phyloP scores from a whole-genome alignment of 2,329 filamentous ascomycete species.

The Aspergillus novofumigatus region DNA sequence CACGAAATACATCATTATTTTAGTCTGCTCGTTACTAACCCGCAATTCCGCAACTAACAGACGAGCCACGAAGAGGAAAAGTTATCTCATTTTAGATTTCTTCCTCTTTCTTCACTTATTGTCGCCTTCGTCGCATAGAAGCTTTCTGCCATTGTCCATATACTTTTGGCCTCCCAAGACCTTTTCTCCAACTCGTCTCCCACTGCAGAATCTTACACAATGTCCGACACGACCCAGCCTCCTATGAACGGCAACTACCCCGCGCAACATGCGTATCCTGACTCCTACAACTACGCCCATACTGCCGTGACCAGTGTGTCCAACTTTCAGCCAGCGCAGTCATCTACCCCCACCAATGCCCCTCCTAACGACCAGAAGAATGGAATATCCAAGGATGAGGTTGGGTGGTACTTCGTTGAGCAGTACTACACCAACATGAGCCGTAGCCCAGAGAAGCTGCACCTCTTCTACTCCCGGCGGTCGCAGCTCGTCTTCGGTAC shows the following conservation, averaged over 20 bases:
- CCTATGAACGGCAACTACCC: constrained; percentile 42
- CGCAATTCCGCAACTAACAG: constrained; percentile 1
- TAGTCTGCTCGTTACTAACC: neutral
- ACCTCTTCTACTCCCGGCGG: constrained; percentile 92
- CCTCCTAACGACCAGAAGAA: constrained; percentile 37
- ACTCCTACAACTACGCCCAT: constrained; percentile 33
- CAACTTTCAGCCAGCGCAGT: constrained; percentile 38
- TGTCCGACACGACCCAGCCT: constrained; percentile 39
- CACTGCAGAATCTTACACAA: constrained; percentile 20
- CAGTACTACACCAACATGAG: constrained; percentile 98
- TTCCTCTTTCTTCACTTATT: constrained; percentile 1
- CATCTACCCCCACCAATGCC: constrained; percentile 37
- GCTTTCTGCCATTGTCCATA: neutral
- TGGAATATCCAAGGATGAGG: constrained; percentile 75
- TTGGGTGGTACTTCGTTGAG: constrained; percentile 99
- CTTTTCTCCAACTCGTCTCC: constrained; percentile 1
- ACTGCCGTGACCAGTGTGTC: constrained; percentile 32
- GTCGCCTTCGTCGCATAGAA: neutral
- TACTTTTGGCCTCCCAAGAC: neutral
- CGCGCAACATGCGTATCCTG: constrained; percentile 36
- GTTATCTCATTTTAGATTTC: constrained; percentile 1
- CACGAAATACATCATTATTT: neutral
- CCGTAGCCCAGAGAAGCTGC: constrained; percentile 89
- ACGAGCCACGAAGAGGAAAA: constrained; percentile 5
- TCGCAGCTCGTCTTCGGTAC: constrained; percentile 92